Evolutionary conservation across 306 rosid species (phyloP).

Genomic region (Prunus kanzakura): DNA sequence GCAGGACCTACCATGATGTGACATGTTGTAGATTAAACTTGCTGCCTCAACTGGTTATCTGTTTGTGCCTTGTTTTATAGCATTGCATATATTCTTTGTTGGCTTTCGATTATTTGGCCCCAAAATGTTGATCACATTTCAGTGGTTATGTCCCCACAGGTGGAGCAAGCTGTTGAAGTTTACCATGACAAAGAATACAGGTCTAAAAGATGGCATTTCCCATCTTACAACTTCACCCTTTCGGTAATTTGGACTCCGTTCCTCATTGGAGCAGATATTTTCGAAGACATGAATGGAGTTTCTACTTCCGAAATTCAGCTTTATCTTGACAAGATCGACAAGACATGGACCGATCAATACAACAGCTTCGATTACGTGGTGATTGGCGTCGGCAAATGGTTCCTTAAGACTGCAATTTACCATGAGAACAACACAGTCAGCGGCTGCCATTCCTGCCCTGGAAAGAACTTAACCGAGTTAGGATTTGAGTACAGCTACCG

Average conservation of each 20-base stretch:
- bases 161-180: slow-evolving; percentile 60
- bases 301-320: slow-evolving; percentile 65
- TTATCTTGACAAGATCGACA: slow-evolving; percentile 53
- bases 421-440: slow-evolving; percentile 44
- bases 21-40: background rate
- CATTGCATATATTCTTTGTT: background rate
- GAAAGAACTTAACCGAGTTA: slow-evolving; percentile 59
- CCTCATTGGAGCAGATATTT: slow-evolving; percentile 62
- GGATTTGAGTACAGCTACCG: slow-evolving; percentile 60
- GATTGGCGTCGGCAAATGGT: slow-evolving; percentile 81
- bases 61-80: background rate
- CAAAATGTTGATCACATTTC: slow-evolving; percentile 19
- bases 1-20: slow-evolving; percentile 10
- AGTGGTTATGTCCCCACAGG: slow-evolving; percentile 45
- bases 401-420: slow-evolving; percentile 68
- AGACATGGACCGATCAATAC: slow-evolving; percentile 54
- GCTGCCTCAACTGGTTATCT: background rate
- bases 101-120: slow-evolving; percentile 16
- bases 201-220: slow-evolving; percentile 75
- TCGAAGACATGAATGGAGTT: slow-evolving; percentile 70
- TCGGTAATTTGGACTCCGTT: slow-evolving; percentile 79
- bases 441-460: slow-evolving; percentile 65
- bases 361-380: slow-evolving; percentile 42
- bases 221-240: slow-evolving; percentile 73
- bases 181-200: slow-evolving; percentile 80